Base-by-base conservation (phyloP, 2,329 filamentous ascomycete genomes). In the Didymellaceae sp. region DNA sequence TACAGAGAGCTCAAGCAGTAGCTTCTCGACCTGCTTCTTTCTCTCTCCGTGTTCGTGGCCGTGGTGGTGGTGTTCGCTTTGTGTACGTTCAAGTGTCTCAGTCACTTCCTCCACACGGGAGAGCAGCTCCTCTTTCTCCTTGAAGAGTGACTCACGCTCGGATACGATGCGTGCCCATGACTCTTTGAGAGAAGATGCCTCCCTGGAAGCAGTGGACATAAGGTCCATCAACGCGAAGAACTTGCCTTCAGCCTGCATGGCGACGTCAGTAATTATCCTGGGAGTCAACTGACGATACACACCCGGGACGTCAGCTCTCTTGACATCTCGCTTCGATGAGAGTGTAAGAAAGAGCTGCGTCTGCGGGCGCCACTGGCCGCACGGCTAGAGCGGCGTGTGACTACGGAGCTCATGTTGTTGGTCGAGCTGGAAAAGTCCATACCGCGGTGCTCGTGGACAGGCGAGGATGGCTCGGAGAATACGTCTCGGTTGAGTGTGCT, bases 221-320 rank as follows among this genome's bases (percentile, higher is more conserved):
- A 65, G 61, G 13, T 67, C 62, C 54, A 67, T 64, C 13, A 67
- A 35, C n/a, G 62, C 57, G 38, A 66, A 65, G 48, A 67, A 64
- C 39, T 65, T 65, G 9, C 57, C 55, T 31, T 66, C 60, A 3
- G 64, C 61, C 42, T 65, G 37, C 1, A 22, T 10, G 20, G 7
- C 2, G 7, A 11, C 1, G 11, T 45, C 6, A 51, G 35, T 25
- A 8, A 33, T 8, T 3, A 2, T 10, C 2, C 21, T 1, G 11
- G 7, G 4, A 13, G 9, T 3, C 7, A 2, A 4, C 8, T 3
- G 1, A 5, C 5, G 6, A 10, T 4, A 33, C 28, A 20, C 31
- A 45, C 47, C 24, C 45, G 40, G n/a, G 54, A 56, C n/a, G 61
- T 61, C 30, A 66, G 59, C 30, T 67, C 62, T 25, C 44, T 57